phyloP scores from a whole-genome alignment of 2,329 filamentous ascomycete genomes.

The Neophaeococcomyces aloes region DNA sequence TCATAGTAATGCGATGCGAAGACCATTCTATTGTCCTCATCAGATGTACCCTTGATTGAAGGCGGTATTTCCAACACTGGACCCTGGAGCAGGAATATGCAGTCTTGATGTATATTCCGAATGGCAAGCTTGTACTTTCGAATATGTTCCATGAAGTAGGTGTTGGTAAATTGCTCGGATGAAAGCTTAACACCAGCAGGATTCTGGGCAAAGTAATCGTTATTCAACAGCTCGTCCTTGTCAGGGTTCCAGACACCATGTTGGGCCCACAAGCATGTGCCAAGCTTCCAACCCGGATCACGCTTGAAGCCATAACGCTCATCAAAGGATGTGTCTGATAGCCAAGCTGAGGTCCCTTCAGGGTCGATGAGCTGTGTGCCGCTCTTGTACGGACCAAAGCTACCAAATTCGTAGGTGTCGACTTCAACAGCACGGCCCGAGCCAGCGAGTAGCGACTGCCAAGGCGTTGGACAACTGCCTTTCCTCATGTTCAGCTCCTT shows the following conservation, averaged over 20 bases:
- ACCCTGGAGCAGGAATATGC: slow-evolving; percentile 83
- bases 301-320: slow-evolving; percentile 81
- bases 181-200: slow-evolving; percentile 67
- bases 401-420: slow-evolving; percentile 86
- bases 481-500: slow-evolving; percentile 84
- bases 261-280: slow-evolving; percentile 94
- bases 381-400: slow-evolving; percentile 82
- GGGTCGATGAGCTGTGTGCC: slow-evolving; percentile 77
- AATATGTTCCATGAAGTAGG: slow-evolving; percentile 82
- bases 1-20: slow-evolving; percentile 97
- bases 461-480: slow-evolving; percentile 83
- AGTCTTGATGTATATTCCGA: slow-evolving; percentile 62
- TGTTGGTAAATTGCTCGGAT: slow-evolving; percentile 79
- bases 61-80: slow-evolving; percentile 89
- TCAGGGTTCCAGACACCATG: slow-evolving; percentile 87
- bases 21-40: slow-evolving; percentile 82
- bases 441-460: slow-evolving; percentile 87
- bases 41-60: slow-evolving; percentile 69
- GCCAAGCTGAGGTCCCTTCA: slow-evolving; percentile 73
- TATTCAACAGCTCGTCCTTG: slow-evolving; percentile 65
- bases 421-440: slow-evolving; percentile 83
- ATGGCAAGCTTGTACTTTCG: slow-evolving; percentile 65
- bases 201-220: slow-evolving; percentile 77
- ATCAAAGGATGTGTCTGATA: slow-evolving; percentile 69
- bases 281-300: slow-evolving; percentile 77